These are phyloP conservation scores for Sclerotinia subarctica DNA, from an alignment of 2,329 filamentous ascomycete genomes.

Conservation along the genomic window DNA sequence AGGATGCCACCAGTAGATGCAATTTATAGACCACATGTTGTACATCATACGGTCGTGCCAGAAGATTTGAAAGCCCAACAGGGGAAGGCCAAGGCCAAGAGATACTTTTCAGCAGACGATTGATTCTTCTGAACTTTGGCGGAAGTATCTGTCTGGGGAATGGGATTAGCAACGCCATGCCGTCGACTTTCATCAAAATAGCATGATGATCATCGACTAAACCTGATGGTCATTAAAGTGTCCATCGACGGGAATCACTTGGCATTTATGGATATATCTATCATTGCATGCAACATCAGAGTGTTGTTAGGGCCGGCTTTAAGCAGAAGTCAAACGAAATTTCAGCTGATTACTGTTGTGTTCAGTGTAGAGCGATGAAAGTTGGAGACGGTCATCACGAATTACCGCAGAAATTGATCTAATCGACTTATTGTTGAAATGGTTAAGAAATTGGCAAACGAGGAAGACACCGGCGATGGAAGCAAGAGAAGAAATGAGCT, in stretches of 20 bases:
- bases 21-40: slow-evolving; percentile 86
- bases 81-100: slow-evolving; percentile 62
- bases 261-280: background rate
- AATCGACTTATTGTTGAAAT: background rate
- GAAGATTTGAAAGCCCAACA: slow-evolving; percentile 68
- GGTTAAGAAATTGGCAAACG: background rate
- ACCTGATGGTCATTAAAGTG: background rate
- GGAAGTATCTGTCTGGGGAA: background rate
- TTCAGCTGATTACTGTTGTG: background rate
- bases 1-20: slow-evolving; percentile 83
- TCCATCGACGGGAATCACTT: background rate
- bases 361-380: background rate
- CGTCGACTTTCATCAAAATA: background rate
- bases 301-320: background rate
- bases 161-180: background rate
- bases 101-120: slow-evolving; percentile 66
- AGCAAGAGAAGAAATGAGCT: background rate
- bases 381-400: background rate
- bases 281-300: background rate
- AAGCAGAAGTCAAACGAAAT: background rate
- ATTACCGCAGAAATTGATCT: background rate
- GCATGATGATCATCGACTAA: background rate
- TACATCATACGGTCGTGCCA: slow-evolving; percentile 78
- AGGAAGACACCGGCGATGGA: background rate
- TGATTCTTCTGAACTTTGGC: slow-evolving; percentile 16